These are phyloP conservation scores for Aeschynomene evenia DNA, from an alignment of 306 rosid genomes.

Conservation along the genomic window DNA sequence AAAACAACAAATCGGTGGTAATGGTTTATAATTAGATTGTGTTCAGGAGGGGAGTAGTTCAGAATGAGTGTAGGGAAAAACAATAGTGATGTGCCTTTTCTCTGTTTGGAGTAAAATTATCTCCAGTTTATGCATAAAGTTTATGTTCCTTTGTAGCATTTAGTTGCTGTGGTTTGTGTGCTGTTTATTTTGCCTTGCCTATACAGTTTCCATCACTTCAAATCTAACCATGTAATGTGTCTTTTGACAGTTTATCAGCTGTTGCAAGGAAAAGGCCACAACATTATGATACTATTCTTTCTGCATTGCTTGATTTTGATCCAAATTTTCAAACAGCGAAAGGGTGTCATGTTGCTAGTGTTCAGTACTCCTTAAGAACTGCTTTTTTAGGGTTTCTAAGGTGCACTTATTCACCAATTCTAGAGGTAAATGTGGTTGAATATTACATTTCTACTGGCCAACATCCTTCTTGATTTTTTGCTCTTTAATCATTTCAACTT, in stretches of 20 bases:
- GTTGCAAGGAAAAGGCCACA: constrained; percentile 83
- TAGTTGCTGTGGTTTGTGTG: constrained; percentile 25
- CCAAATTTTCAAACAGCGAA: constrained; percentile 61
- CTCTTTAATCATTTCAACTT: background rate
- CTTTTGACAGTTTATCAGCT: constrained; percentile 74
- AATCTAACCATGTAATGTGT: constrained; percentile 31
- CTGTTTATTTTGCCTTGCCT: background rate
- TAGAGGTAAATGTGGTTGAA: constrained; percentile 61
- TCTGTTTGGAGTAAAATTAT: background rate
- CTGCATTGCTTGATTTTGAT: constrained; percentile 74
- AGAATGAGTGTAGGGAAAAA: background rate
- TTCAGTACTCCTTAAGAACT: constrained; percentile 80
- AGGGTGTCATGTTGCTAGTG: constrained; percentile 80
- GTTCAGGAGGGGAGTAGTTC: constrained; percentile 9
- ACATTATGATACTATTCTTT: constrained; percentile 65
- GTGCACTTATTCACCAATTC: constrained; percentile 68
- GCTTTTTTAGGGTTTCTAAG: constrained; percentile 92
- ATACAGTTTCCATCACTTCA: background rate
- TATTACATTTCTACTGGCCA: constrained; percentile 3
- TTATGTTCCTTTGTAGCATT: constrained; percentile 21
- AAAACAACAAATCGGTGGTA: background rate
- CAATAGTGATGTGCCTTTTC: background rate
- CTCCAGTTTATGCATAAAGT: constrained; percentile 4
- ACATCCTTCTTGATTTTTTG: background rate
- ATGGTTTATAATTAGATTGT: constrained; percentile 18